A percentile compares a stretch with the other conserved stretches of the same genome.
Conservation (phyloP, 2,329 filamentous ascomycete genomes). For the Paecilomyces formosus region DNA sequence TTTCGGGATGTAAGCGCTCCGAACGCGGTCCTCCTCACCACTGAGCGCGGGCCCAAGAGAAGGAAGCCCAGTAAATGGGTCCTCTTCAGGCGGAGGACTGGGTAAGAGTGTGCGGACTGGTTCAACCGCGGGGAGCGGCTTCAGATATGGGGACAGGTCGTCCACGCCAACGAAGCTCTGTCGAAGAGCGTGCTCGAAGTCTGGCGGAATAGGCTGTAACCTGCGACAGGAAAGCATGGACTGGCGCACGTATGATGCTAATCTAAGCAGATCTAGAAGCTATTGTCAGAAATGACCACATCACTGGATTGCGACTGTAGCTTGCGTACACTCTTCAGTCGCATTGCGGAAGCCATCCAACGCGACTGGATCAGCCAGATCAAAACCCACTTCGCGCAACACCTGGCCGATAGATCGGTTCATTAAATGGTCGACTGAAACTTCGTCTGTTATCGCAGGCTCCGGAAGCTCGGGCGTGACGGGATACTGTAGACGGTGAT, state of each 20-base stretch:
- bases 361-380: slow-evolving; percentile 47
- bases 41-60: slow-evolving; percentile 48
- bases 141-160: slow-evolving; percentile 27
- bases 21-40: slow-evolving; percentile 38
- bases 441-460: slow-evolving; percentile 42
- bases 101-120: slow-evolving; percentile 24
- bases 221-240: slow-evolving; percentile 54
- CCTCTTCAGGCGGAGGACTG: slow-evolving; percentile 34
- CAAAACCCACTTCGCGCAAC: slow-evolving; percentile 48
- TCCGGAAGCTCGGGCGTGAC: slow-evolving; percentile 24
- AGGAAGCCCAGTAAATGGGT: slow-evolving; percentile 24
- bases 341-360: slow-evolving; percentile 49
- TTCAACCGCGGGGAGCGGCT: slow-evolving; percentile 15
- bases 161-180: slow-evolving; percentile 20
- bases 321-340: slow-evolving; percentile 53
- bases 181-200: slow-evolving; percentile 46
- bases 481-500: slow-evolving; percentile 33
- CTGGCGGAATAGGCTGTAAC: slow-evolving; percentile 48
- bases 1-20: slow-evolving; percentile 48
- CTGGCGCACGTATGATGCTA: slow-evolving; percentile 46
- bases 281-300: slow-evolving; percentile 14
- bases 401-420: slow-evolving; percentile 48
- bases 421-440: slow-evolving; percentile 48
- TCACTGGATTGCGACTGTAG: slow-evolving; percentile 4
- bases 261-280: slow-evolving; percentile 45